Evolutionary conservation across 2,329 filamentous ascomycete species (phyloP), one percentile per base, ranked within the genome.

Genomic region (Diaporthe humulicola): DNA sequence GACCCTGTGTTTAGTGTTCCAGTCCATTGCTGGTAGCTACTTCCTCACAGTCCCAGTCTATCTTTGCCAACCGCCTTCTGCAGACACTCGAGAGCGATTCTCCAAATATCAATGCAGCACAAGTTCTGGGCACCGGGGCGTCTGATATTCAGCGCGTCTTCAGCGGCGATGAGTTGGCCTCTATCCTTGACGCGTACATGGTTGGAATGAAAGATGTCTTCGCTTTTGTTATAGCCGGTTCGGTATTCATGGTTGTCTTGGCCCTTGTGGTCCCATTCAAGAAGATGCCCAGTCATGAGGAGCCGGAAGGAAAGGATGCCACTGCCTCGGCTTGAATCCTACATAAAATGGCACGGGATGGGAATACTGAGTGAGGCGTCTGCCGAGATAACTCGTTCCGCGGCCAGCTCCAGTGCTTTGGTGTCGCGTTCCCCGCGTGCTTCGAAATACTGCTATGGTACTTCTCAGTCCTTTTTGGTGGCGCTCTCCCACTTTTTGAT

Each of bases 151-250:
- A 87, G 76, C 36, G 71, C 8, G 81, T 82, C 8, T 87, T 92
- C 70, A 79, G 84, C 0, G 75, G 80, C 0, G 77, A 86, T 40
- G 85, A 83, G 71, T 81, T 92, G 0, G 76, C 80, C 2, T 84
- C 83, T 0, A 89, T 93, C 28, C 81, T 91, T 8, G 57, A 77
- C 0, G 88, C 88, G 0, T 93, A 93, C 82, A 91, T 87, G 56
- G 81, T 87, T 73, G 88, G 87, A 0, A 90, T 90, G 77, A 90
- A 90, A 77, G 90, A 91, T 17, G 85, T 85, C 14, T 87, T 89
- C 33, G 90, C 88, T 0, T 83, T 90, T 77, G 85, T 85, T 4
- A 82, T 84, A 12, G 70, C 70, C 25, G 56, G 70, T n/a, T 36
- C 40, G 14, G 40, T 40, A 17, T 14, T 61, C 33, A 36, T 36